A percentile compares a stretch with the other conserved stretches of the same genome.
phyloP scores from a whole-genome alignment of 2,329 filamentous ascomycete genomes.

The Beauveria varroae region DNA sequence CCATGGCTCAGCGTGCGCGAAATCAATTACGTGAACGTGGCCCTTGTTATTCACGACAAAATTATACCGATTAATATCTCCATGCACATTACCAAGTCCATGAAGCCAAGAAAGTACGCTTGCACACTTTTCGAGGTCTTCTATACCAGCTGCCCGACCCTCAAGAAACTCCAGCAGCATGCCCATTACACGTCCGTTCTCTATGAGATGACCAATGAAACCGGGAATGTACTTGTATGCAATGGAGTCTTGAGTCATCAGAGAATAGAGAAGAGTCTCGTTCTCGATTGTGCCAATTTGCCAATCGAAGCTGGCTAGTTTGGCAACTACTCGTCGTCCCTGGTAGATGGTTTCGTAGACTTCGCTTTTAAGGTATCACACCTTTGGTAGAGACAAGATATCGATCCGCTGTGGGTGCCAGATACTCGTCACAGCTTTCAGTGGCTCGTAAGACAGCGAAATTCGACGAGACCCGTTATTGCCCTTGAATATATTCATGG shows the following conservation, averaged over 20 bases:
- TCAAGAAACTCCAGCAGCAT: conserved; percentile 28
- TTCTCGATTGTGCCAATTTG: conserved; percentile 22
- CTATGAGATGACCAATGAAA: conserved; percentile 28
- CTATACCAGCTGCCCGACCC: conserved; percentile 20
- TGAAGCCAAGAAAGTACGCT: conserved; percentile 21
- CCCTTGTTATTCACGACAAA: conserved; percentile 19
- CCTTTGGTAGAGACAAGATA: too few relatives aligned
- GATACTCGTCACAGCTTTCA: too few relatives aligned
- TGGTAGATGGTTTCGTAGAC: too few relatives aligned
- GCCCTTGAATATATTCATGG: too few relatives aligned
- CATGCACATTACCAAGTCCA: conserved; percentile 23
- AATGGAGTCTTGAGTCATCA: neutral
- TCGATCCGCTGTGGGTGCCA: too few relatives aligned
- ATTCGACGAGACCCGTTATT: too few relatives aligned
- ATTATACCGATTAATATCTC: conserved; percentile 31
- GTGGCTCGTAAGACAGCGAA: too few relatives aligned
- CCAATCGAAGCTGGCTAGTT: conserved; percentile 26
- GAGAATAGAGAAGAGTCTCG: conserved; percentile 18
- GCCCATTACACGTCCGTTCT: conserved; percentile 27
- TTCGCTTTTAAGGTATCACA: too few relatives aligned
- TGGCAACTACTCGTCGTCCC: conserved; percentile 12
- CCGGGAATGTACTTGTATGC: conserved; percentile 20
- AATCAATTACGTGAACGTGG: too few relatives aligned
- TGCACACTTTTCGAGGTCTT: conserved; percentile 23
- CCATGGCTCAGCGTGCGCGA: too few relatives aligned